A percentile compares a stretch with the other conserved stretches of the same genome.
phyloP scores from a whole-genome alignment of 257 asterid genomes.

The Hygrophila difformis region DNA sequence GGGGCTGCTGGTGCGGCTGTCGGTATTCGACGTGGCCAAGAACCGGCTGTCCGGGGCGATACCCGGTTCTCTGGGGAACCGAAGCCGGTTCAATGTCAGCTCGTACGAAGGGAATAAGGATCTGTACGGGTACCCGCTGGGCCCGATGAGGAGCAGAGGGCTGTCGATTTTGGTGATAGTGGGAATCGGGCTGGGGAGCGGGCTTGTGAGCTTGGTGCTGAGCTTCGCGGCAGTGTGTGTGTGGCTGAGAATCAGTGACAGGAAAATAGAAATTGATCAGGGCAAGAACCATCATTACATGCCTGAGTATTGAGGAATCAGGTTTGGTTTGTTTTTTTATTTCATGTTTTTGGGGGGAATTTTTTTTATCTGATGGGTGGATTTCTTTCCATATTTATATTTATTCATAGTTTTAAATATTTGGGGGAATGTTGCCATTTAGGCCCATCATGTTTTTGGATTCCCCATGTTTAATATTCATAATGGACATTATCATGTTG shows the following conservation, averaged over 20 bases:
- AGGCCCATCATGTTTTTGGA: too few species aligned
- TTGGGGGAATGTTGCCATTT: too few species aligned
- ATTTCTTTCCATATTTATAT: too few species aligned
- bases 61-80: constrained; percentile 61
- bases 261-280: constrained; percentile 49
- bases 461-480: too few species aligned
- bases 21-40: constrained; percentile 66
- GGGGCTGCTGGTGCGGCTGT: constrained; percentile 56
- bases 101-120: constrained; percentile 73
- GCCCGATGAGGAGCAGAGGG: constrained; percentile 59
- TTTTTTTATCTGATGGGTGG: too few species aligned
- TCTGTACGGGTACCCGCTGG: constrained; percentile 69
- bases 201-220: constrained; percentile 64
- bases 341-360: too few species aligned
- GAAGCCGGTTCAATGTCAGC: constrained; percentile 71
- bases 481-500: too few species aligned
- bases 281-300: constrained; percentile 59
- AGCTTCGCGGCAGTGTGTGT: constrained; percentile 84
- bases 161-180: constrained; percentile 65
- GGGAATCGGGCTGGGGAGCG: constrained; percentile 92
- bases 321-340: too few species aligned
- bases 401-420: too few species aligned
- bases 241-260: constrained; percentile 70
- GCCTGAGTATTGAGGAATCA: constrained; percentile 90
- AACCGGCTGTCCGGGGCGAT: constrained; percentile 64